Conservation (phyloP, 208 protist species). For the Histomonas meleagridis region DNA sequence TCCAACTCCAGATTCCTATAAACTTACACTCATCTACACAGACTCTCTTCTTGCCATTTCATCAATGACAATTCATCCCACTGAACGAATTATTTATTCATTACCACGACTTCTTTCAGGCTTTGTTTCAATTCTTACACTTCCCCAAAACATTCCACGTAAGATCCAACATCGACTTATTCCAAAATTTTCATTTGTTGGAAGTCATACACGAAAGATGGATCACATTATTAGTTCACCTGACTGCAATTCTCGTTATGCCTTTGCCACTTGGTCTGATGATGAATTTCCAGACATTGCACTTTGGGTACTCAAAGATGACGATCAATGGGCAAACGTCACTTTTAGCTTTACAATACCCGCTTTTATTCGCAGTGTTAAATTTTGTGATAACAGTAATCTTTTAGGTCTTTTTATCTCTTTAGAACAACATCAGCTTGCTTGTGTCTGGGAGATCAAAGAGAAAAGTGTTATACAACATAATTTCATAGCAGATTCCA, state of each 20-base stretch:
- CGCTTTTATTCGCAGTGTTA: neutral
- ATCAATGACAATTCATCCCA: neutral
- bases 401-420: neutral
- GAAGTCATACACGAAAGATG: neutral
- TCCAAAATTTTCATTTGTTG: neutral
- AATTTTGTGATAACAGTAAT: neutral
- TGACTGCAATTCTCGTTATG: no score
- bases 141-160: neutral
- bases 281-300: neutral
- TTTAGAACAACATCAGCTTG: neutral
- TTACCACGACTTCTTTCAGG: neutral
- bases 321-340: no score
- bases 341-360: neutral
- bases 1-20: neutral
- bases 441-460: neutral
- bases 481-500: neutral
- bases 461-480: neutral
- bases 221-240: neutral
- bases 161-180: neutral
- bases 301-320: neutral
- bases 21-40: neutral
- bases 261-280: constrained; percentile 17
- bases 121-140: neutral
- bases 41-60: neutral
- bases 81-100: neutral